Base-by-base conservation (phyloP, 176 grass and related monocot genomes). In the Eleusine coracana region DNA sequence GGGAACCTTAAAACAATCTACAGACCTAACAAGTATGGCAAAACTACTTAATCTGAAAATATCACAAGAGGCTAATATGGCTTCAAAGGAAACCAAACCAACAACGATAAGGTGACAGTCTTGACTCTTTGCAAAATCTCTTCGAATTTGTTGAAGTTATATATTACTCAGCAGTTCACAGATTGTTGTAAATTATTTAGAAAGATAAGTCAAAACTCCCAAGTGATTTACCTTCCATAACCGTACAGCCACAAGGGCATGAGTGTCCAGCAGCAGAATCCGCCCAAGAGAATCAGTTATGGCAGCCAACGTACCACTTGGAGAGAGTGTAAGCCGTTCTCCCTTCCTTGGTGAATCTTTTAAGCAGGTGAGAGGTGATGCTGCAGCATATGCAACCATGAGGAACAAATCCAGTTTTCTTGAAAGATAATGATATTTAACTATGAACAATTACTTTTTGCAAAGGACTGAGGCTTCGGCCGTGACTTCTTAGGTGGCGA, bases 211-310 rank as follows among this genome's bases (percentile, higher is more conserved):
- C 38, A 25, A 66, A 60, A 80, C 5, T 76, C 21, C 58, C 7
- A 74, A 62, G 25, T 67, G 21, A 50, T 68, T 84, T 87, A 98
- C 92, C 96, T 98, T 98, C 96, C 92, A 98, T 72, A 98, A 61
- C 76, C 96, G 80, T 42, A 98, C 96, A 87, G 87, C 96, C 62
- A 98, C 96, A 90, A 95, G 91, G 15, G 96, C 96, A 71, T 80
- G 90, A 74, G 92, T 98, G 73, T 98, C 96, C 59, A 98, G 85
- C 44, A 98, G 66, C 71, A 98, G 72, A 80, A 98, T 93, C 34
- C 96, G 84, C 45, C 96, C 96, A 55, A 98, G 87, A 85, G 96
- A 98, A 95, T 95, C 96, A 66, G 96, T 98, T 81, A 98, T 92
- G 52, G 92, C 88, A 34, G 92, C 91, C 82, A 98, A 74, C n/a